Percentiles rank a stretch among this genome's conserved stretches.
These are phyloP conservation scores for Clitoria ternatea DNA, from an alignment of 306 rosid species.

Conservation along the genomic window DNA sequence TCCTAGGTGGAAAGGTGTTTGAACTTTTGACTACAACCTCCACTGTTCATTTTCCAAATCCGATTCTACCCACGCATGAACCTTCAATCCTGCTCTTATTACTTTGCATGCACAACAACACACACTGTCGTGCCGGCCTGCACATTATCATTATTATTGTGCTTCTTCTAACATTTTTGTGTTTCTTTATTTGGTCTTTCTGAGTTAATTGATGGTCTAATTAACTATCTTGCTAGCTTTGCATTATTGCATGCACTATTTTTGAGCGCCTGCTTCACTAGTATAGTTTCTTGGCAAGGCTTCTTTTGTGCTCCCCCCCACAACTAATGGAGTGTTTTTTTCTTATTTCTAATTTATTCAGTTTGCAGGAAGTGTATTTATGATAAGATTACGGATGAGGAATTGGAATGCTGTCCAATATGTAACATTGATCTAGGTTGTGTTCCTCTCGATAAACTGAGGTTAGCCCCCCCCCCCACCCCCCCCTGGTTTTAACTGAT, in stretches of 20 bases:
- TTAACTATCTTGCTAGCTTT: not conserved
- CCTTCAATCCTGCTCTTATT: not conserved
- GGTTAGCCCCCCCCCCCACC: constrained; percentile 45
- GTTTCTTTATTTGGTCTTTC: not conserved
- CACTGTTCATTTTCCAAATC: constrained; percentile 3
- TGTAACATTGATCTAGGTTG: constrained; percentile 79
- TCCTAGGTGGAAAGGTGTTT: constrained; percentile 33
- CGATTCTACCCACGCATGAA: not conserved
- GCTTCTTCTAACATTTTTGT: constrained; percentile 13
- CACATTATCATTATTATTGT: not conserved
- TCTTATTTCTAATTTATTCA: constrained; percentile 24
- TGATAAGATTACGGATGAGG: constrained; percentile 72
- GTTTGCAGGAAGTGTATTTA: constrained; percentile 98
- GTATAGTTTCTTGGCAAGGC: not conserved
- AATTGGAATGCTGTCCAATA: constrained; percentile 75
- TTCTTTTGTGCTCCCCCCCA: not conserved
- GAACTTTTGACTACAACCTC: constrained; percentile 30
- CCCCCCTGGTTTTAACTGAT: not conserved
- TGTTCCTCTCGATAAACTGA: constrained; percentile 79
- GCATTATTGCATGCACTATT: not conserved
- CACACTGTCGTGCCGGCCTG: not conserved
- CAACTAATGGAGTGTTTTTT: not conserved
- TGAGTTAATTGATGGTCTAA: not conserved
- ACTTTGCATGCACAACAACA: constrained; percentile 28
- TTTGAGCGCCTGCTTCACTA: not conserved